Base-by-base conservation (phyloP, 2,329 filamentous ascomycete species). In the Zymoseptoria passerinii region DNA sequence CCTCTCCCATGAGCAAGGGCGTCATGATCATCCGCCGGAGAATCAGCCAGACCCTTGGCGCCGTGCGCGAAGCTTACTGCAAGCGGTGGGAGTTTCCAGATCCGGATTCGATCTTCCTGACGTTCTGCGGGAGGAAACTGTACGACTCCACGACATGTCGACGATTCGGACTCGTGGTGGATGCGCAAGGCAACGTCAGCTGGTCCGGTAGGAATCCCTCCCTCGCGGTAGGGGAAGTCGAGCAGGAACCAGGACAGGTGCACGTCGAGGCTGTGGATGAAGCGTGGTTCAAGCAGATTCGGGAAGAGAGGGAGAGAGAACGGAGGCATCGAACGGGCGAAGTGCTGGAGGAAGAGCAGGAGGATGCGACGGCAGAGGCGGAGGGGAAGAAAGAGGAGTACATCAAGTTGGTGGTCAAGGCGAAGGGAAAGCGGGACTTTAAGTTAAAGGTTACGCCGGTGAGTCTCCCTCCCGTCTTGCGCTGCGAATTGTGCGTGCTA, bases 211-310 rank as follows among this genome's bases (percentile, higher is more conserved):
- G n/a, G 13, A 16, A 44, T 44, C 66, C 75, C 16, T 70, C 66
- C 18, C 65, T 73, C 57, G 71, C 77, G 2, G 79, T 81, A 27
- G 64, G 64, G 28, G 78, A 80, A 23, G 77, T 79, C 10, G 78
- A 80, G 27, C 64, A 70, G 3, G 78, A 80, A n/a, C 78, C 79
- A 8, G 74, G 78, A 7, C 81, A 81, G 55, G 80, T 95, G n/a
- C 81, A 87, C 64, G 80, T 95, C 62, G 86, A 92, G 71, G 88
- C 87, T 6, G 90, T 89, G 81, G 92, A 88, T 0, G 77, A 83
- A 7, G 83, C 87, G 9, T 72, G 82, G 1, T 87, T 83, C 50
- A 73, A 73, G 58, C 76, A 81, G 67, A 75, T 80, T 63, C 74
- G 74, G 54, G 74, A 77, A 29, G 76, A 80, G 60, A 81, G 83